Base-by-base conservation (phyloP, 192 early-diverging fungal genomes). In the Gaertneriomyces semiglobifer region DNA sequence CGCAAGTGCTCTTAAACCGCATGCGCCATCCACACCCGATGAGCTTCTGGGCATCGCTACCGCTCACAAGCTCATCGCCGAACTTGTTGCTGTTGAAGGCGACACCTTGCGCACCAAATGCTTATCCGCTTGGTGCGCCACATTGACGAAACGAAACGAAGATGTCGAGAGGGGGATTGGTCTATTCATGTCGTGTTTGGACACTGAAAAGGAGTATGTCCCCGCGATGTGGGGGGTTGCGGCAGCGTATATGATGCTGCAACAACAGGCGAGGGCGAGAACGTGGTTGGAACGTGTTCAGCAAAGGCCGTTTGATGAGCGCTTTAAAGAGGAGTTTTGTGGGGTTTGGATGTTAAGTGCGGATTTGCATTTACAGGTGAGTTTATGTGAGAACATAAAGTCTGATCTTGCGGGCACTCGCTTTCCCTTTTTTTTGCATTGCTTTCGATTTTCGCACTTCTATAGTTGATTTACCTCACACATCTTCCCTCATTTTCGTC, bases 151-250 rank as follows among this genome's bases (percentile, higher is more conserved):
- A 44, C 80, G 82, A 64, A 82, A 81, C 52, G 9, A 52, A 2
- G 80, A 84, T 18, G 82, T 84, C 58, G 83, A 84, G 55, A 59
- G 74, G 9, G 83, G 77, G 4, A 19, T 84, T 4, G 51, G 25
- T 6, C 59, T 53, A 7, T 74, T 82, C 53, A 77, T 73, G 41
- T 78, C 80, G 50, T 75, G 82, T 8, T 61, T 82, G 14, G 76
- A 74, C 42, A 71, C 65, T 11, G 79, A 84, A 60, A 38, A 62
- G 18, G 83, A 84, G 43, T 70, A 84, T 66, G 75, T 84, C 42
- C 81, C 83, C 0, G 25, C 25, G 48, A 50, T 50, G 48, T 18
- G 48, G 48, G 48, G 11, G 48, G 48, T 50, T 50, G 48, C 48
- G 48, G 48, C 12, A 50, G 48, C 18, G 1, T 12, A 50, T 50